phyloP scores from a whole-genome alignment of 805 yeast species.

The Barnettozyma sucrosica region DNA sequence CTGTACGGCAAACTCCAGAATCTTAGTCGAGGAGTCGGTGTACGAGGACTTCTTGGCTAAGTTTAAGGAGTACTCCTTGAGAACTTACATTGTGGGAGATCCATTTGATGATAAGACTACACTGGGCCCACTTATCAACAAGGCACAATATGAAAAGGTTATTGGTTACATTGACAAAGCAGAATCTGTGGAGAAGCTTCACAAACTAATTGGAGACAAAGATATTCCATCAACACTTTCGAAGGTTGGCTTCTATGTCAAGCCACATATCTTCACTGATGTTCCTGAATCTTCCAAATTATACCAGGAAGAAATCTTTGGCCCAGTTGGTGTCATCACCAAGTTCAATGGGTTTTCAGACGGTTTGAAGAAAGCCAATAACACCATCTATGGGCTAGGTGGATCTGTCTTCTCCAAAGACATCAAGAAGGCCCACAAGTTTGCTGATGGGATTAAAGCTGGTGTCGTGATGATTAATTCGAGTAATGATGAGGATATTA shows the following conservation, averaged over 20 bases:
- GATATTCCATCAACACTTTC: slow-evolving; percentile 23
- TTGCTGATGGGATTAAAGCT: slow-evolving; percentile 55
- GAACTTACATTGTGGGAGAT: slow-evolving; percentile 50
- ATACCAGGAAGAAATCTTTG: slow-evolving; percentile 79
- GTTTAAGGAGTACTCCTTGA: slow-evolving; percentile 40
- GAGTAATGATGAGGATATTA: slow-evolving; percentile 57
- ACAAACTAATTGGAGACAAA: slow-evolving; percentile 37
- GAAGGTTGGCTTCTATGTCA: slow-evolving; percentile 53
- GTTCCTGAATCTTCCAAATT: slow-evolving; percentile 60
- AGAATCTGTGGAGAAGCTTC: slow-evolving; percentile 42
- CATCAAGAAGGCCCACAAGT: slow-evolving; percentile 56
- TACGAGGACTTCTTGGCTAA: slow-evolving; percentile 46
- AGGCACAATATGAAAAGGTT: slow-evolving; percentile 51
- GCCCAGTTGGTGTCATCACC: slow-evolving; percentile 73
- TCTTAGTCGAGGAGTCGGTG: slow-evolving; percentile 49
- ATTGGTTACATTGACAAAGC: slow-evolving; percentile 39
- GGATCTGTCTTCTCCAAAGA: slow-evolving; percentile 74
- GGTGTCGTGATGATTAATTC: slow-evolving; percentile 70
- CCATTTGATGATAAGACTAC: slow-evolving; percentile 43
- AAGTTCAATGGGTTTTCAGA: slow-evolving; percentile 64
- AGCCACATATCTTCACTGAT: slow-evolving; percentile 73
- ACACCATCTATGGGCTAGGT: slow-evolving; percentile 72
- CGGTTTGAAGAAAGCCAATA: slow-evolving; percentile 63
- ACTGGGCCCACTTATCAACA: slow-evolving; percentile 59
- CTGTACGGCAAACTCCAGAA: slow-evolving; percentile 62